These are phyloP conservation scores for Aspergillus fumigatus DNA, from an alignment of 2,329 filamentous ascomycete genomes.

Conservation along the genomic window DNA sequence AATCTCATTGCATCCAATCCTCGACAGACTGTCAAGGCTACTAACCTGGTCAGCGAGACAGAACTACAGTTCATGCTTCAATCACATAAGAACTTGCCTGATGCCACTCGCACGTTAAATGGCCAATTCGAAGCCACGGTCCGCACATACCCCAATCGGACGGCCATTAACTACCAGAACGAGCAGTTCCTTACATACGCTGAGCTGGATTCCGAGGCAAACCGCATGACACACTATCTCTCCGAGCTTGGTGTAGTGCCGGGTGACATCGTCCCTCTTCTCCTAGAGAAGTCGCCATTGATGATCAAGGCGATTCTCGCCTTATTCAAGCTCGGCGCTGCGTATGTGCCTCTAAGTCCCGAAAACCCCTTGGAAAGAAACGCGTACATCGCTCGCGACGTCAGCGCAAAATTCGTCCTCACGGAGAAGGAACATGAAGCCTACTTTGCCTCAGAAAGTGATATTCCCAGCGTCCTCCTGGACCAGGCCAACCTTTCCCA, in stretches of 20 bases:
- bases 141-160: not conserved
- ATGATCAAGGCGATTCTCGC: constrained; percentile 2
- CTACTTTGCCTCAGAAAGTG: not conserved
- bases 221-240: not conserved
- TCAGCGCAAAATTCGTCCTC: constrained; percentile 1
- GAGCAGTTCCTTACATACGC: not conserved
- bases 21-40: not conserved
- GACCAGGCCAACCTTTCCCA: not conserved
- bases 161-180: not conserved
- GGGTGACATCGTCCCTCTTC: constrained; percentile 1
- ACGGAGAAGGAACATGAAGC: not conserved
- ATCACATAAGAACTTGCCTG: not conserved
- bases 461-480: not conserved
- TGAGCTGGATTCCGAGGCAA: not conserved
- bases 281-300: constrained; percentile 3
- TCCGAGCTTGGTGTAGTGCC: not conserved
- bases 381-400: not conserved
- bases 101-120: not conserved
- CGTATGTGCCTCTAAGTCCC: constrained; percentile 1
- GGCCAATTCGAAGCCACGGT: not conserved
- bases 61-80: not conserved
- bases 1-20: not conserved
- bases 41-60: not conserved
- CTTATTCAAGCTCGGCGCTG: not conserved
- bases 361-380: constrained; percentile 6